A percentile compares a stretch with the other conserved stretches of the same genome.
Evolutionary conservation across 257 asterid species (phyloP).

Genomic region (Prunella vulgaris): DNA sequence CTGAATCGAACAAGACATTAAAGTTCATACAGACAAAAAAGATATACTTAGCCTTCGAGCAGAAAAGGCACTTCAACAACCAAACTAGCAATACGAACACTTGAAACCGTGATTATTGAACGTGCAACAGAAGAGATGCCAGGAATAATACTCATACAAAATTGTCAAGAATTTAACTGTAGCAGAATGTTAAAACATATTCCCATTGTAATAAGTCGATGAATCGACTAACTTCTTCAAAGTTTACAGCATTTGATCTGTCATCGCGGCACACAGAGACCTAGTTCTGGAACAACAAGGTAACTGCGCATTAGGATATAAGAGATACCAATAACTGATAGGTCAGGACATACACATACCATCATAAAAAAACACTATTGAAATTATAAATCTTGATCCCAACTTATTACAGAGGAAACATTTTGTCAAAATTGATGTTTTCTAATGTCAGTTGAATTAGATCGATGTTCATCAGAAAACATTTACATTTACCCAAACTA

Average conservation of each 20-base stretch:
- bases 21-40: not conserved
- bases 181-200: slow-evolving; percentile 1
- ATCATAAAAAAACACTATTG: not conserved
- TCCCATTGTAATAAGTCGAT: not conserved
- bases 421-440: too few relatives aligned
- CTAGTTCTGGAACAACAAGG: slow-evolving; percentile 52
- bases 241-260: slow-evolving; percentile 25
- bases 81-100: not conserved
- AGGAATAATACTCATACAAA: slow-evolving; percentile 20
- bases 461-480: not conserved
- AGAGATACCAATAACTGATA: not conserved
- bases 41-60: not conserved
- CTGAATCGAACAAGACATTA: not conserved
- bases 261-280: slow-evolving; percentile 79
- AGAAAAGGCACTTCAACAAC: not conserved
- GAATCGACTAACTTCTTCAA: slow-evolving; percentile 29
- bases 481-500: not conserved
- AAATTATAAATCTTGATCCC: not conserved
- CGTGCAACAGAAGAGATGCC: not conserved
- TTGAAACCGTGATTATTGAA: not conserved
- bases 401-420: not conserved
- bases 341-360: not conserved
- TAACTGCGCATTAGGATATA: slow-evolving; percentile 3
- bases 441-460: not conserved
- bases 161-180: slow-evolving; percentile 16